These are phyloP conservation scores for Debaryomyces tyrocola DNA, from an alignment of 805 yeast genomes.

Conservation along the genomic window DNA sequence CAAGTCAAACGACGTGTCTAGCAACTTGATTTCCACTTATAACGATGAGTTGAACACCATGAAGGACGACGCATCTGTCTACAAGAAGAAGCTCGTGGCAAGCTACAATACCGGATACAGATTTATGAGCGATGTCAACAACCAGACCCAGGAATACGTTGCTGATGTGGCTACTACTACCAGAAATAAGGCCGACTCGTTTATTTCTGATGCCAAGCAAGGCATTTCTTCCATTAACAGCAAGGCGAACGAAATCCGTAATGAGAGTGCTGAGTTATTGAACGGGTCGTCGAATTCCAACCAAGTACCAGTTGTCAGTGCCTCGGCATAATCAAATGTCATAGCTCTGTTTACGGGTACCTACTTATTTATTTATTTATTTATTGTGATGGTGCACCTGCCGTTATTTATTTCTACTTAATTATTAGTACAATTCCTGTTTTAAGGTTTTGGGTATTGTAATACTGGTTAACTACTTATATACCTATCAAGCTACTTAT, in stretches of 20 bases:
- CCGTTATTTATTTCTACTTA: not conserved
- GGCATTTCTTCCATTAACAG: constrained; percentile 10
- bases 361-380: constrained; percentile 1
- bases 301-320: constrained; percentile 17
- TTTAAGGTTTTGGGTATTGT: too few species aligned
- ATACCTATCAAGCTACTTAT: not conserved
- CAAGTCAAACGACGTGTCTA: constrained; percentile 28
- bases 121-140: constrained; percentile 32
- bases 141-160: constrained; percentile 40
- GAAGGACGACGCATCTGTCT: constrained; percentile 14
- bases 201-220: constrained; percentile 23
- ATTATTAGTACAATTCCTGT: too few species aligned
- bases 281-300: constrained; percentile 12
- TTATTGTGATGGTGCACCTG: not conserved
- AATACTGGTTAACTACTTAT: not conserved
- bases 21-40: constrained; percentile 32
- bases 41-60: constrained; percentile 29
- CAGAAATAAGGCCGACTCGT: constrained; percentile 33
- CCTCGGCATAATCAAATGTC: constrained; percentile 17
- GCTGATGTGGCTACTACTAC: constrained; percentile 35
- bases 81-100: constrained; percentile 26
- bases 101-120: constrained; percentile 34
- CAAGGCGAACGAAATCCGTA: constrained; percentile 9
- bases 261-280: constrained; percentile 8
- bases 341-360: not conserved